Evolutionary conservation across 768 basidiomycete species (phyloP).

Genomic region (Leucosporidium yakuticum): DNA sequence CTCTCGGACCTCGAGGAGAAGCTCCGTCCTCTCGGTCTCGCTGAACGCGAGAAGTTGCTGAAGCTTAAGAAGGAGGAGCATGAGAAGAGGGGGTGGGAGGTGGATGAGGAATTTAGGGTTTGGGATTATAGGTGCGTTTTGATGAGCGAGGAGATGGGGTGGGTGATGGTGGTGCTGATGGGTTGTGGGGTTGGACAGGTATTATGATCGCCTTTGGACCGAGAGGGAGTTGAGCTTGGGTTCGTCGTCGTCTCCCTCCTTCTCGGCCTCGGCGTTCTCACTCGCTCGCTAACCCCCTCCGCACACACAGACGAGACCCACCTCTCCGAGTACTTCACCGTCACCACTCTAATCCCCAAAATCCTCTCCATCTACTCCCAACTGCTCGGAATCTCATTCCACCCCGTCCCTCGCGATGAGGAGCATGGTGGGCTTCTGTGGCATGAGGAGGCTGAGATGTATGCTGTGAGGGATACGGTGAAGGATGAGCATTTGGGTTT

Average conservation of each 20-base stretch:
- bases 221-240: constrained; percentile 59
- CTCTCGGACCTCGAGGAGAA: constrained; percentile 67
- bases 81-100: constrained; percentile 54
- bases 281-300: background rate
- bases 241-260: background rate
- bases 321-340: constrained; percentile 86
- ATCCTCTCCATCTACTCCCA: constrained; percentile 79
- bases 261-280: background rate
- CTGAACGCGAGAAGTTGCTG: constrained; percentile 63
- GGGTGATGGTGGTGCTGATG: background rate
- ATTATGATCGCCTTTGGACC: constrained; percentile 55
- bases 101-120: constrained; percentile 67
- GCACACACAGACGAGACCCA: constrained; percentile 55
- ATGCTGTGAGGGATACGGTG: constrained; percentile 60
- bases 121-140: constrained; percentile 70
- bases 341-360: constrained; percentile 69
- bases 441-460: constrained; percentile 82
- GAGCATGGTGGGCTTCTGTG: constrained; percentile 57
- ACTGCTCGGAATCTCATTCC: constrained; percentile 67
- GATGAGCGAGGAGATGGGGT: background rate
- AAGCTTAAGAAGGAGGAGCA: constrained; percentile 71
- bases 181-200: background rate
- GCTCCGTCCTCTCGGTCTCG: constrained; percentile 62
- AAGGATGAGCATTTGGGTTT: constrained; percentile 53
- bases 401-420: constrained; percentile 41